Conservation (phyloP, 495 filamentous ascomycete genomes). For the Aspergillus baeticus region DNA sequence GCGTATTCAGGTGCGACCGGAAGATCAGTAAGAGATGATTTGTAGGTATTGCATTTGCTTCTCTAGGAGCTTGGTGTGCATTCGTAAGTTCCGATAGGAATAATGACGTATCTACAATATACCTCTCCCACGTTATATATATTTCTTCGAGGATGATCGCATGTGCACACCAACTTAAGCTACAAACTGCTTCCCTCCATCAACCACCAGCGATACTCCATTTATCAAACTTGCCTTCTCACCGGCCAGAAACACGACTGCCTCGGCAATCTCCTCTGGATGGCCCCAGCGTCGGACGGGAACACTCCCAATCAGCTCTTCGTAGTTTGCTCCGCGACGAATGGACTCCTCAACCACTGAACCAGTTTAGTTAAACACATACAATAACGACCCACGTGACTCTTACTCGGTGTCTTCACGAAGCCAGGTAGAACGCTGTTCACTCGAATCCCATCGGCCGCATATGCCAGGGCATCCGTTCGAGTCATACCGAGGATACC, state of each 20-base stretch:
- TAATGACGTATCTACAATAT: too few relatives aligned
- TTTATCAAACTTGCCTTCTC: slow-evolving; percentile 68
- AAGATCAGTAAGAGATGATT: too few relatives aligned
- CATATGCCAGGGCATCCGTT: slow-evolving; percentile 13
- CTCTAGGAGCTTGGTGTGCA: too few relatives aligned
- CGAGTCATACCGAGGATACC: slow-evolving; percentile 15
- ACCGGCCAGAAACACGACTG: slow-evolving; percentile 63
- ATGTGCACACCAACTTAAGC: too few relatives aligned
- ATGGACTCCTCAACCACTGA: neutral
- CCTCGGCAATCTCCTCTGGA: slow-evolving; percentile 16
- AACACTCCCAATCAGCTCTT: neutral
- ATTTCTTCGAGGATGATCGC: too few relatives aligned
- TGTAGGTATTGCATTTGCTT: too few relatives aligned
- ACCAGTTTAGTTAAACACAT: too few relatives aligned
- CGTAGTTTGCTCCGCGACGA: neutral
- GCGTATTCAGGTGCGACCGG: too few relatives aligned
- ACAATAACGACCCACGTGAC: neutral
- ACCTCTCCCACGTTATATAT: too few relatives aligned
- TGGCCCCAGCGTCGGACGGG: slow-evolving; percentile 1
- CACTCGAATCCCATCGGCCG: slow-evolving; percentile 10
- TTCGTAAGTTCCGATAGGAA: too few relatives aligned
- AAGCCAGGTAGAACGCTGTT: slow-evolving; percentile 12
- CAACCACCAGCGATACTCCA: slow-evolving; percentile 70
- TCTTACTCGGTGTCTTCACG: slow-evolving; percentile 12
- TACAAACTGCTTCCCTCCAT: slow-evolving; percentile 57